Base-by-base conservation (phyloP, 768 basidiomycete genomes). In the Phanerodontia chrysosporium region DNA sequence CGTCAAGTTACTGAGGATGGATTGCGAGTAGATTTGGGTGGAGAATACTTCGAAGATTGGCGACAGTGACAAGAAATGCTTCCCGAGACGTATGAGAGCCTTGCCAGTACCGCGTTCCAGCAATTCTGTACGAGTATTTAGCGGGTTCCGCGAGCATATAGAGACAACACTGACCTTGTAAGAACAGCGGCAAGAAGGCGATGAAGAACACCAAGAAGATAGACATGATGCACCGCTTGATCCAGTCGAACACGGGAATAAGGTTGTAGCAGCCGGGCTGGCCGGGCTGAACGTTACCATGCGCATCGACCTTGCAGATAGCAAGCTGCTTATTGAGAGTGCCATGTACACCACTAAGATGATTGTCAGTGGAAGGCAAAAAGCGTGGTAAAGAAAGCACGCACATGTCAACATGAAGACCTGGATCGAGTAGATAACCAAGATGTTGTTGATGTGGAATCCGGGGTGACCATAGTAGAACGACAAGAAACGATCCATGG, bases 401-500 rank as follows among this genome's bases (percentile, higher is more conserved):
- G 73, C 69, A 94, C 92, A 69, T 21, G 93, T 93, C 57, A 98
- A 78, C 93, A 98, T 97, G 81, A 99, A 98, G 57, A 96, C 82
- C 71, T 97, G 95, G 55, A 99, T 93, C 25, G 97, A 98, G 73
- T 93, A 89, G 66, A 99, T 98, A 76, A 99, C 95, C 70, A 99
- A 79, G 67, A 98, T 98, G 72, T 99, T 98, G 82, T 99, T 99
- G 80, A 99, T 86, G 72, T 99, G 97, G 88, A 99, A 99, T 68
- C 93, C 97, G 57, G 97, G 96, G 75, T 99, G 97, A 56, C 91
- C 96, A 67, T 98, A 99, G 78, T 99, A 99, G 82, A 98, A 99
- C 22, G 96, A 98, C 67, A 99, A 80, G 86, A 99, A 99, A 25
- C 97, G 90, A 72, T 99, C 97, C 67, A 99, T 86, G 32, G 97